phyloP scores from a whole-genome alignment of 2,329 filamentous ascomycete species.

The Talaromyces albobiverticillius region DNA sequence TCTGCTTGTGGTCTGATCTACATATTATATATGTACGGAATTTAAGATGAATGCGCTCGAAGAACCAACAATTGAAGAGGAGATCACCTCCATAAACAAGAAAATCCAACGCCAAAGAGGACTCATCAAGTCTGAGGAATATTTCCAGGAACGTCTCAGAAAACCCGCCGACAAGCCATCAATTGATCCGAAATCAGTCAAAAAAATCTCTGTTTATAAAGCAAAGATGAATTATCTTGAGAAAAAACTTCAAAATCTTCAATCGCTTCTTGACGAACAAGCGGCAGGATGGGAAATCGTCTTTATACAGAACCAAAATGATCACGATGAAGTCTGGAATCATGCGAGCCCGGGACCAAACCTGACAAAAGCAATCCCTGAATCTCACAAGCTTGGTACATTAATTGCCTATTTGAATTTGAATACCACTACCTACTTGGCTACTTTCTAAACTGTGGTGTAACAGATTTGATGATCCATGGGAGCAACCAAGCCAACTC shows the following conservation, averaged over 20 bases:
- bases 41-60: not conserved
- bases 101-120: not conserved
- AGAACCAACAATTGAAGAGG: not conserved
- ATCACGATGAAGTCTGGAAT: conserved; percentile 6
- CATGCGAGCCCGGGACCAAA: not conserved
- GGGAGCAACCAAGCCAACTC: not conserved
- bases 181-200: not conserved
- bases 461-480: conserved; percentile 2
- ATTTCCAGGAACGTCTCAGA: not conserved
- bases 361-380: not conserved
- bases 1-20: no score
- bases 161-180: not conserved
- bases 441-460: not conserved
- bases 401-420: not conserved
- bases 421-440: not conserved
- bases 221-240: not conserved
- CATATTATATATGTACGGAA: no score
- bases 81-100: not conserved
- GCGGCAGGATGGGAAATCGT: conserved; percentile 7
- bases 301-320: conserved; percentile 5
- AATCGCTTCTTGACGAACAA: conserved; percentile 5
- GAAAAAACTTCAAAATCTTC: not conserved
- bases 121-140: not conserved
- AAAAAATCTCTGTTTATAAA: not conserved
- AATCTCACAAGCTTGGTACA: conserved; percentile 4